phyloP scores from a whole-genome alignment of 306 rosid species.

The Vigna angularis region DNA sequence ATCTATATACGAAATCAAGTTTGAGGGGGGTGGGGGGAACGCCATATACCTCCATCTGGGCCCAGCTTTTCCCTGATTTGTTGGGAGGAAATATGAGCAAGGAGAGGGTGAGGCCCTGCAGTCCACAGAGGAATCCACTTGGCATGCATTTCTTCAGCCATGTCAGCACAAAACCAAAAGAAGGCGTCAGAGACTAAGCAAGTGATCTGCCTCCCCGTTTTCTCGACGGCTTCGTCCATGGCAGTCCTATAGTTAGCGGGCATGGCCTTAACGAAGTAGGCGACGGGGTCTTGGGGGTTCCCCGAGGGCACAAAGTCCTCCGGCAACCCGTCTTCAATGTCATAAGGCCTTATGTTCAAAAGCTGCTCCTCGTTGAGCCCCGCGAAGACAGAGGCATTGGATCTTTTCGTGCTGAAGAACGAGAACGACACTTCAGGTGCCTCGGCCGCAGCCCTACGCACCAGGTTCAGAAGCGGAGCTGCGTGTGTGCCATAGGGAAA shows the following conservation, averaged over 20 bases:
- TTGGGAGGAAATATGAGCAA: constrained; percentile 52
- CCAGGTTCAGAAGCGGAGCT: constrained; percentile 59
- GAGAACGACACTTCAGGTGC: constrained; percentile 52
- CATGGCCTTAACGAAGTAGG: constrained; percentile 50
- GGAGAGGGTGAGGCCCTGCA: constrained; percentile 67
- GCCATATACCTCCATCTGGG: constrained; percentile 26
- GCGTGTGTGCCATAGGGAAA: constrained; percentile 86
- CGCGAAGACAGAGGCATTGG: constrained; percentile 48
- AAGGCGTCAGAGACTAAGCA: constrained; percentile 79
- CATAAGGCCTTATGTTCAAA: constrained; percentile 45
- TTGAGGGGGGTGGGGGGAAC: no score
- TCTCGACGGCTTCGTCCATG: constrained; percentile 47
- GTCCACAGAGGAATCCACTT: constrained; percentile 89
- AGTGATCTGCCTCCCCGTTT: constrained; percentile 48
- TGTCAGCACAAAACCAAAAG: constrained; percentile 63
- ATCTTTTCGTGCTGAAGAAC: constrained; percentile 57
- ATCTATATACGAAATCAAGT: no score
- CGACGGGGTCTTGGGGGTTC: constrained; percentile 39
- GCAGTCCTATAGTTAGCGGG: constrained; percentile 48
- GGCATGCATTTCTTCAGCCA: constrained; percentile 56
- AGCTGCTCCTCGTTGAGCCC: not conserved
- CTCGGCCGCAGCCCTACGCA: constrained; percentile 49
- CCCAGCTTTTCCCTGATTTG: constrained; percentile 47
- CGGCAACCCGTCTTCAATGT: constrained; percentile 67
- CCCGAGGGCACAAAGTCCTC: constrained; percentile 46